Percentiles rank a stretch among this genome's conserved stretches.
These are phyloP conservation scores for Globisporangium uncinulatum DNA, from an alignment of 352 stramenopile genomes.

Conservation along the genomic window DNA sequence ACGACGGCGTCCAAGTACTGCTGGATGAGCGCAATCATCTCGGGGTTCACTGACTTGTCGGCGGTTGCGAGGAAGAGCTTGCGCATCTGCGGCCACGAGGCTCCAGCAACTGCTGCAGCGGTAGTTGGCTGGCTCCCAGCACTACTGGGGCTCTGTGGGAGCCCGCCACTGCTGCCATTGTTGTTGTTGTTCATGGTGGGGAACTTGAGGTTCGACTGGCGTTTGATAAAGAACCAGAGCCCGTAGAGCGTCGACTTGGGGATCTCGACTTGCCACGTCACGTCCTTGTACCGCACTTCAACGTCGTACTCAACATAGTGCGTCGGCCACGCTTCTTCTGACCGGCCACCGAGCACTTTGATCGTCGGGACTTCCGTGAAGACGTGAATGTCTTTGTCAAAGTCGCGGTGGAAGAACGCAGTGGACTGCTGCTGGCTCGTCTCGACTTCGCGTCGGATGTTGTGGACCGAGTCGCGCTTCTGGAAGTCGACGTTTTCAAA, in stretches of 20 bases:
- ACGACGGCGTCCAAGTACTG: conserved; percentile 66
- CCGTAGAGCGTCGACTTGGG: conserved; percentile 77
- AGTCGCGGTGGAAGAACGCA: conserved; percentile 44
- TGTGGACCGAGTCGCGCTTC: conserved; percentile 32
- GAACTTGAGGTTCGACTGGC: conserved; percentile 53
- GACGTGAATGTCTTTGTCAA: conserved; percentile 66
- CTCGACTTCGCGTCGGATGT: conserved; percentile 28
- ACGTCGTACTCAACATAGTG: conserved; percentile 85
- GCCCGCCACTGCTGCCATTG: conserved; percentile 6
- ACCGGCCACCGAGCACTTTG: conserved; percentile 53
- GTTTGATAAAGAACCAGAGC: conserved; percentile 87
- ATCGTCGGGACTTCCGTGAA: conserved; percentile 64
- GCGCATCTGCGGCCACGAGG: conserved; percentile 63
- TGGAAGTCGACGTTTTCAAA: conserved; percentile 38
- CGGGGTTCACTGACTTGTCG: conserved; percentile 59
- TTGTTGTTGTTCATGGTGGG: not conserved
- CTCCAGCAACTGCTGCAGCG: conserved; percentile 1
- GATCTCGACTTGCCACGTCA: conserved; percentile 82
- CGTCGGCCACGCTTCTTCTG: conserved; percentile 75
- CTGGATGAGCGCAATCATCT: conserved; percentile 79
- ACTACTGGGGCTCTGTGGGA: conserved; percentile 9
- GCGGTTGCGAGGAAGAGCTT: conserved; percentile 77
- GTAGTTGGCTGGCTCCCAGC: conserved; percentile 9
- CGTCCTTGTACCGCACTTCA: conserved; percentile 73
- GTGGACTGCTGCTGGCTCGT: conserved; percentile 34